phyloP scores from a whole-genome alignment of 2,329 filamentous ascomycete genomes.

The Chaetoscypha palmicola region DNA sequence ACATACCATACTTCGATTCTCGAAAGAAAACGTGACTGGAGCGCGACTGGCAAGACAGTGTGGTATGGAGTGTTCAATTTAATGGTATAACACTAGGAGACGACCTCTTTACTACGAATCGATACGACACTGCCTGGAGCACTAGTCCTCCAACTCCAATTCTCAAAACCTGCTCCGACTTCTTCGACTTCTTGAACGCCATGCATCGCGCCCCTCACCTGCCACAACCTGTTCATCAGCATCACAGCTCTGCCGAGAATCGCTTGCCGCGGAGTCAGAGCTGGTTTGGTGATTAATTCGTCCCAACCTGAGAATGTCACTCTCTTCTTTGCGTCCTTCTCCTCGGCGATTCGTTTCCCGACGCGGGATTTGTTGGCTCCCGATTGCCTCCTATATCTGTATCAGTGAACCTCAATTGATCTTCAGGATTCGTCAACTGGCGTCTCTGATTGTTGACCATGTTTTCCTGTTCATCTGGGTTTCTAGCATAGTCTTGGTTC shows the following conservation, averaged over 20 bases:
- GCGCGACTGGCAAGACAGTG: too few relatives aligned
- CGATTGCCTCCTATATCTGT: conserved; percentile 20
- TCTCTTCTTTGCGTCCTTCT: conserved; percentile 8
- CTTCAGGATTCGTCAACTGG: conserved; percentile 12
- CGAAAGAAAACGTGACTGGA: too few relatives aligned
- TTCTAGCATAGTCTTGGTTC: background rate
- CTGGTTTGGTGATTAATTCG: background rate
- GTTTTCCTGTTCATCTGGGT: background rate
- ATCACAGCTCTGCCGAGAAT: conserved; percentile 1
- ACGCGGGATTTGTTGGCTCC: conserved; percentile 13
- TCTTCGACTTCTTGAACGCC: conserved; percentile 14
- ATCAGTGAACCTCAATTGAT: conserved; percentile 15
- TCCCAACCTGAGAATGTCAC: conserved; percentile 4
- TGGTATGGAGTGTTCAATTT: background rate
- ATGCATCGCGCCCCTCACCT: conserved; percentile 10
- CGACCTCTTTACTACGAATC: background rate
- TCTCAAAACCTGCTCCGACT: conserved; percentile 12
- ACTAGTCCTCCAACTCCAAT: conserved; percentile 17
- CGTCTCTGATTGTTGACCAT: conserved; percentile 7
- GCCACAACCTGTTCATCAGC: conserved; percentile 15
- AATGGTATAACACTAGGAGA: background rate
- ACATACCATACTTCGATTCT: too few relatives aligned
- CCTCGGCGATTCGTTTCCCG: conserved; percentile 16
- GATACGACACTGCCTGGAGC: conserved; percentile 2
- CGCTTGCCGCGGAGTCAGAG: background rate